Conservation (phyloP, 495 filamentous ascomycete species). For the Tuber melanosporum region DNA sequence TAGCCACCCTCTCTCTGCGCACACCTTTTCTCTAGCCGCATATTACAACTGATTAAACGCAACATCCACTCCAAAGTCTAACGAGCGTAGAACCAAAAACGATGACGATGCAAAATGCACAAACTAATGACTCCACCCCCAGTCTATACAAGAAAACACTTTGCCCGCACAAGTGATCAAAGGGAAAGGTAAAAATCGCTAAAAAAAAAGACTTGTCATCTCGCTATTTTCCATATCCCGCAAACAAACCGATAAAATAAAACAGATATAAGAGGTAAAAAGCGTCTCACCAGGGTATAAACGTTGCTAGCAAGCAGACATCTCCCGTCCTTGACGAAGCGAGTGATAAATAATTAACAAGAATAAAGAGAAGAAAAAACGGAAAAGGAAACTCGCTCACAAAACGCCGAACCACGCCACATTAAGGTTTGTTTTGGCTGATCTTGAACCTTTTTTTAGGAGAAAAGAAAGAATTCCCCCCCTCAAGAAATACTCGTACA, state of each 20-base stretch:
- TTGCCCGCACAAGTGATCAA: not conserved
- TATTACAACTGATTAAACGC: not conserved
- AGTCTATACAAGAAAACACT: not conserved
- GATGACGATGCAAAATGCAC: not conserved
- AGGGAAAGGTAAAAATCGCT: not conserved
- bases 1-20: not conserved
- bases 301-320: not conserved
- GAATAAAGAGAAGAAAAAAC: not conserved
- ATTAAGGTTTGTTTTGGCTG: not conserved
- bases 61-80: not conserved
- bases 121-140: not conserved
- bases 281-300: not conserved
- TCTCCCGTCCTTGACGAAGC: not conserved
- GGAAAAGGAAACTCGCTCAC: not conserved
- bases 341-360: not conserved
- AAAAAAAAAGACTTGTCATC: not conserved
- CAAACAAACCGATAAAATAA: not conserved
- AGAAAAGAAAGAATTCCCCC: not conserved
- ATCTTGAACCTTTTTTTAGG: not conserved
- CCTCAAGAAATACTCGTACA: not conserved
- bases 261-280: not conserved
- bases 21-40: not conserved
- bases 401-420: not conserved
- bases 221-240: not conserved
- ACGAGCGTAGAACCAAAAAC: not conserved